Evolutionary conservation across 306 rosid genomes (phyloP).

Genomic region (Cucurbita maxima): DNA sequence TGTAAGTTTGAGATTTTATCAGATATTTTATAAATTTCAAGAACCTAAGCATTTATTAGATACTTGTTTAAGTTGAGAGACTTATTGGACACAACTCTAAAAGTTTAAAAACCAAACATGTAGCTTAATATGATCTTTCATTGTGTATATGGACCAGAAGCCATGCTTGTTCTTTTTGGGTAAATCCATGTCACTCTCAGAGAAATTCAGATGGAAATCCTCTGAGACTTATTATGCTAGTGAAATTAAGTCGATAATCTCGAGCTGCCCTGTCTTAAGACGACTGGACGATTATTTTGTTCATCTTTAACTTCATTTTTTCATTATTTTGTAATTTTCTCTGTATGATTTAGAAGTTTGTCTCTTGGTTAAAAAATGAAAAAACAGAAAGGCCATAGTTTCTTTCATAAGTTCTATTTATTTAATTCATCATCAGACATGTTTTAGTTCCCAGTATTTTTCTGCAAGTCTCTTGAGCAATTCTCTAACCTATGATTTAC

Average conservation of each 20-base stretch:
- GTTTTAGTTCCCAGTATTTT: neutral
- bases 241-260: neutral
- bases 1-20: neutral
- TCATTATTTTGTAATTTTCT: neutral
- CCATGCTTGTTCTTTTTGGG: neutral
- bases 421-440: neutral
- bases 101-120: neutral
- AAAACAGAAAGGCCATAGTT: neutral
- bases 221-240: neutral
- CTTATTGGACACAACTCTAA: neutral
- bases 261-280: neutral
- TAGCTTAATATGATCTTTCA: neutral
- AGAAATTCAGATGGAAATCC: neutral
- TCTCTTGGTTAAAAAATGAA: neutral
- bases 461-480: neutral
- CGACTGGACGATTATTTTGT: neutral
- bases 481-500: slow-evolving; percentile 14
- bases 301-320: neutral
- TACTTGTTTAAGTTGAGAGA: neutral
- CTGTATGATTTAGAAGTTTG: neutral
- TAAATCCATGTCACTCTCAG: neutral
- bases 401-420: neutral
- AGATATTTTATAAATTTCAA: neutral
- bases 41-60: neutral
- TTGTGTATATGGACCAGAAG: neutral